Base-by-base conservation (phyloP, 2,329 filamentous ascomycete species). In the Beauveria sp. region DNA sequence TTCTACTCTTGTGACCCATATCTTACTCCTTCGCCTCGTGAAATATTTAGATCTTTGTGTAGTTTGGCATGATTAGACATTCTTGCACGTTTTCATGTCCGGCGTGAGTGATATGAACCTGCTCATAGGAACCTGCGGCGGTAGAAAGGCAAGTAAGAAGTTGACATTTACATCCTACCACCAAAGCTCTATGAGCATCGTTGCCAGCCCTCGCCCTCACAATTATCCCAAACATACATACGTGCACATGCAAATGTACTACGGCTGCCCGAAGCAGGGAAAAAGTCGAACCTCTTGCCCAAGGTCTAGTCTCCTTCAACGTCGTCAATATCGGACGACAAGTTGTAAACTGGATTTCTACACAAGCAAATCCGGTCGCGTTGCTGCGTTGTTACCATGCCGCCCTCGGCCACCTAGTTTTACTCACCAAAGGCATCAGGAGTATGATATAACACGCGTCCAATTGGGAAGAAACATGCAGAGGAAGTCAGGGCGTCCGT, bases 311-410 rank as follows among this genome's bases (percentile, higher is more conserved):
- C 62, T 43, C 69, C 64, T 59, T 74, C 73, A 1, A 74, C 67
- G 55, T 76, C 74, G 61, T 76, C 72, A 16, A 76, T 66, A 37
- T 76, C 71, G 50, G 74, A 76, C 3, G 61, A 63, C 26, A 71
- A 73, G 58, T 75, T 74, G 12, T 34, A 14, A 5, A 34, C 14
- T 5, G 30, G 1, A 34, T 34, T 5, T 1, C 10, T 34, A 34
- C 30, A 12, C 30, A 34, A 34, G 30, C 30, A 12, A 34, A 12
- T 4, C 10, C 30, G 10, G 4, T 4, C 10, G 12, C 30, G 30
- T 34, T 14, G 30, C 30, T 14, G 12, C 12, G 10, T 34, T 14
- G 12, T 10, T 30, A 8, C 30, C 9, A 10, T 30, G 3, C 10
- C 9, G 9, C 9, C 30, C 30, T 34, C 30, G 30, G 30, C 30